A percentile compares a stretch with the other conserved stretches of the same genome.
Evolutionary conservation across 352 stramenopile genomes (phyloP).

Genomic region (Phytophthora pini): DNA sequence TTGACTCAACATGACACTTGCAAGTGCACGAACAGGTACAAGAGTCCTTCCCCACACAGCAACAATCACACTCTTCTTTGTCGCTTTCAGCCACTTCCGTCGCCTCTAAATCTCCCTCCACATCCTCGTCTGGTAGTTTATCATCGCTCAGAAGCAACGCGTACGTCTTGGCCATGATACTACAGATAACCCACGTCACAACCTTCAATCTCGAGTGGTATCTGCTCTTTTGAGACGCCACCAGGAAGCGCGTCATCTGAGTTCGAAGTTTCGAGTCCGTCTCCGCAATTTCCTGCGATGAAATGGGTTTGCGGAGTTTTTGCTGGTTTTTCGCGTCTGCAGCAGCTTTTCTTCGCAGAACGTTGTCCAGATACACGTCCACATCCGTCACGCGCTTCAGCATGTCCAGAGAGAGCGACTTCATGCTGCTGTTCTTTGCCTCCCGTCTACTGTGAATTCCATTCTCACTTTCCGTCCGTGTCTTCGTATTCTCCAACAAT

Average conservation of each 20-base stretch:
- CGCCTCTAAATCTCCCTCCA: slow-evolving; percentile 7
- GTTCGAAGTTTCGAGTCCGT: slow-evolving; percentile 81
- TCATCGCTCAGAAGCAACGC: slow-evolving; percentile 74
- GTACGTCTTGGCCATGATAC: slow-evolving; percentile 87
- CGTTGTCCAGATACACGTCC: slow-evolving; percentile 86
- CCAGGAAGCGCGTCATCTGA: slow-evolving; percentile 78
- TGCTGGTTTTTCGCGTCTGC: slow-evolving; percentile 37
- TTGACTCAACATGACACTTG: slow-evolving; percentile 73
- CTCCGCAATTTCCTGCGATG: slow-evolving; percentile 73
- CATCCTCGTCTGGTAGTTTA: slow-evolving; percentile 56
- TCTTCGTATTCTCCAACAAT: slow-evolving; percentile 50
- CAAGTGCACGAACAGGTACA: slow-evolving; percentile 69
- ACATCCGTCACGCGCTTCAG: slow-evolving; percentile 83
- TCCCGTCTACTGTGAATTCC: slow-evolving; percentile 15
- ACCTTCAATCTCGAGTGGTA: slow-evolving; percentile 86
- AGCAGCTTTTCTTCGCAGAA: slow-evolving; percentile 66
- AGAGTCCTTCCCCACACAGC: slow-evolving; percentile 63
- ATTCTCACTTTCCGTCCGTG: slow-evolving; percentile 20
- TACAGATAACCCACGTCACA: slow-evolving; percentile 87
- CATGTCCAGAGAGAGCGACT: slow-evolving; percentile 82
- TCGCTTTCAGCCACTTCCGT: slow-evolving; percentile 45
- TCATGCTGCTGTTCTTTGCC: slow-evolving; percentile 38
- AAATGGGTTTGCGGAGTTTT: slow-evolving; percentile 51
- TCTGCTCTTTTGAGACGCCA: slow-evolving; percentile 74
- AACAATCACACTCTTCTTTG: slow-evolving; percentile 79